phyloP scores from a whole-genome alignment of 257 asterid species.

The Nicotiana knightiana region DNA sequence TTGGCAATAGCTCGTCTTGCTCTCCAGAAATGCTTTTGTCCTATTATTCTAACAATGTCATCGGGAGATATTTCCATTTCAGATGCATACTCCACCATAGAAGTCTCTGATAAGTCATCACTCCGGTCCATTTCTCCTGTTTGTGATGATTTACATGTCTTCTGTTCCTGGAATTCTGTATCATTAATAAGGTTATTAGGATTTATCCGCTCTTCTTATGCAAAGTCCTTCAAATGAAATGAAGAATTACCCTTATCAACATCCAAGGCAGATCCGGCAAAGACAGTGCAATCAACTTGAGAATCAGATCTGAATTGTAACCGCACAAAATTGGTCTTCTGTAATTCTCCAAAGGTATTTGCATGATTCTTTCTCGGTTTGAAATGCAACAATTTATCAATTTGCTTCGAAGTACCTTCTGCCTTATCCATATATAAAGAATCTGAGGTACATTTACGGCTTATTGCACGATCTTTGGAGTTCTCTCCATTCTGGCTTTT shows the following conservation, averaged over 20 bases:
- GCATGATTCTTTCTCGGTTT: conserved; percentile 23
- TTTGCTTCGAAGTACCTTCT: conserved; percentile 18
- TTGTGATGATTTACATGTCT: conserved; percentile 26
- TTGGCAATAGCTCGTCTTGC: conserved; percentile 75
- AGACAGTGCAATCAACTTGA: conserved; percentile 17
- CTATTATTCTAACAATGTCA: conserved; percentile 66
- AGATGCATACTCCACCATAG: conserved; percentile 52
- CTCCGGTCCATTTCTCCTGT: conserved; percentile 36
- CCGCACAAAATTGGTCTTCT: conserved; percentile 20
- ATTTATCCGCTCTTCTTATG: conserved; percentile 22
- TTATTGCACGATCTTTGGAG: conserved; percentile 20
- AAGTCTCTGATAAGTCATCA: conserved; percentile 60
- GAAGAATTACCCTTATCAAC: conserved; percentile 26
- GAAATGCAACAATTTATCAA: conserved; percentile 15
- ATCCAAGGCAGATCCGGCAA: conserved; percentile 12
- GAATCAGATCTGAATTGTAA: conserved; percentile 22
- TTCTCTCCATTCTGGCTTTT: conserved; percentile 24
- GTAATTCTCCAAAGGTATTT: conserved; percentile 17
- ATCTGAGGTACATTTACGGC: conserved; percentile 26
- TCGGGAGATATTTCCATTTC: conserved; percentile 65
- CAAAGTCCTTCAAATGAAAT: conserved; percentile 8
- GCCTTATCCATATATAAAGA: conserved; percentile 21
- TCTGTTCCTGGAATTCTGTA: conserved; percentile 37
- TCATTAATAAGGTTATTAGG: conserved; percentile 21
- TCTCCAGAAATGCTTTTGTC: conserved; percentile 85